Evolutionary conservation across 179 eudicot genomes (phyloP), one percentile per base, ranked within the genome.

Genomic region (Spinacia oleracea): DNA sequence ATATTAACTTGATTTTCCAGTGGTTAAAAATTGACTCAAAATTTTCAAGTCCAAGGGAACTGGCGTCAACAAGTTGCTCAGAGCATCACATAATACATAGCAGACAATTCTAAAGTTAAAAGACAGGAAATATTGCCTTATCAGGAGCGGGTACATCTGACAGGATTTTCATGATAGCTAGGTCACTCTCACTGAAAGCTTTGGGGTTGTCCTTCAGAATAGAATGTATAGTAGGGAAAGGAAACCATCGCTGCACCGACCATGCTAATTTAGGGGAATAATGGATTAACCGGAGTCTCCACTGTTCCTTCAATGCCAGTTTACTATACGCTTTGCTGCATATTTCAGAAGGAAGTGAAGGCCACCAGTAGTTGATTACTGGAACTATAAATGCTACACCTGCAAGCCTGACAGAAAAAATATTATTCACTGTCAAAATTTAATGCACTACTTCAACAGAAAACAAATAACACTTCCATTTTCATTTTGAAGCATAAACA

Each of bases 361-460:
- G 85, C 89, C 89, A 86, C 86, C 89, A 86, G 85, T 81, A 86
- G 73, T 84, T 86, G 60, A 81, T 15, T 3, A 75, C 79, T 23
- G 86, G 83, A n/a, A 72, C 80, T 42, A 62, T 71, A 23, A 81
- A 72, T 29, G 78, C 75, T 42, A 56, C 83, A 18, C 86, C 89
- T 23, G 86, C 83, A 50, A 86, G 46, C 86, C 86, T 86, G 82
- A n/a, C 74, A 77, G 42, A 65, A 65, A 31, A 10, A 9, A 27
- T 69, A 53, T 60, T 58, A 25, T 20, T 5, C 58, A 48, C n/a
- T n/a, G 9, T 2, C 7, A 3, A 23, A 53, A 53, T 6, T 53
- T 53, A 8, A 4, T 53, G 58, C 58, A 53, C n/a, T n/a, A n/a
- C n/a, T n/a, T n/a, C n/a, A n/a, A n/a, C n/a, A n/a, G n/a, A n/a